phyloP scores from a whole-genome alignment of 768 basidiomycete species.

The Trametes gibbosa region DNA sequence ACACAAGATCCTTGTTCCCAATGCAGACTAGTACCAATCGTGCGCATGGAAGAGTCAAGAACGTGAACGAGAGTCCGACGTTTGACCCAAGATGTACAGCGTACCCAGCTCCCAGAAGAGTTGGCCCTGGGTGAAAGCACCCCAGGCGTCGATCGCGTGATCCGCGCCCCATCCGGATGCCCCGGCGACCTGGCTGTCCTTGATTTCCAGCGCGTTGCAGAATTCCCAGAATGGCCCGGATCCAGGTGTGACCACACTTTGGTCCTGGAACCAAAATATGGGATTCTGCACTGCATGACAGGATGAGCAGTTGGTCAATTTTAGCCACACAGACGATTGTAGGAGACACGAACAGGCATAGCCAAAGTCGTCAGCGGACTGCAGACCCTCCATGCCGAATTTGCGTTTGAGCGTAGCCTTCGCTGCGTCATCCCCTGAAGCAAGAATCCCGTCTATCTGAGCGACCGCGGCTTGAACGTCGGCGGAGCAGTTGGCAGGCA shows the following conservation, averaged over 20 bases:
- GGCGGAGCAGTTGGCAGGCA: conserved; percentile 68
- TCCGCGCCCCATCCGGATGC: conserved; percentile 55
- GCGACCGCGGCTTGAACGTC: conserved; percentile 60
- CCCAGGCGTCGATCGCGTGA: conserved; percentile 58
- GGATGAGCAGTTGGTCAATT: no score
- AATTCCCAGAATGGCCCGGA: conserved; percentile 49
- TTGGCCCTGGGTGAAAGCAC: conserved; percentile 54
- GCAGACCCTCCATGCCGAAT: no score
- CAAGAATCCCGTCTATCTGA: conserved; percentile 54
- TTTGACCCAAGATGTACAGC: no score
- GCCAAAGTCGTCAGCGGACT: conserved; percentile 66
- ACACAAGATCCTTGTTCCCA: no score
- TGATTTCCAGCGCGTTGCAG: conserved; percentile 62
- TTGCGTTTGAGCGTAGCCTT: conserved; percentile 60
- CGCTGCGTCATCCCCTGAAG: conserved; percentile 39
- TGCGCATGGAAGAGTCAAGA: no score
- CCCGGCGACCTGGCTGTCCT: conserved; percentile 46
- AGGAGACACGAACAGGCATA: conserved; percentile 45
- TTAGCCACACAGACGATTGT: no score
- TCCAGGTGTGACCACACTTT: no score
- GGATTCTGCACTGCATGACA: no score
- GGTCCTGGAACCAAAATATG: no score
- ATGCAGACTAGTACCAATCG: no score
- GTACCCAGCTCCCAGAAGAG: no score
- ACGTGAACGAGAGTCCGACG: no score